Base-by-base conservation (phyloP, 306 rosid genomes). In the Betula pendula region DNA sequence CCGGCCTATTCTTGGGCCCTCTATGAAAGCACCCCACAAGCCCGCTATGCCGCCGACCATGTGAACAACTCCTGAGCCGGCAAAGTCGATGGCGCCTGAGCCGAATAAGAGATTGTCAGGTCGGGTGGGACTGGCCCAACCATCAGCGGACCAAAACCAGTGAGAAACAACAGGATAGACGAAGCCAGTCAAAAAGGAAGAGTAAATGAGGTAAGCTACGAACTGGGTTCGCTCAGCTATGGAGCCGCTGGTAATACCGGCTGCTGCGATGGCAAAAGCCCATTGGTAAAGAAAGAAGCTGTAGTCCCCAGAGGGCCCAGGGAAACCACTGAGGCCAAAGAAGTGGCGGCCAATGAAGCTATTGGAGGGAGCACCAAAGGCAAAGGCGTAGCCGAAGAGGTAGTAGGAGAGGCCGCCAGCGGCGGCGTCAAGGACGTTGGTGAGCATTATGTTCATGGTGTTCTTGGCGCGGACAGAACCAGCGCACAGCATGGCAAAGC, bases 391-490 rank as follows among this genome's bases (percentile, higher is more conserved):
- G 33, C 96, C 96, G 22, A 93, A 90, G 58, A 90, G 92, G 85
- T 90, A 90, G 79, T 90, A 90, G 29, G 93, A 90, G 79, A 90
- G 85, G 29, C 86, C 96, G 0, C 96, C 96, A 12, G 94, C 91
- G 0, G 96, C 89, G 0, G 98, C 96, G 43, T 93, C 98, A 1
- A 93, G 93, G 50, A 93, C 94, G 79, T 93, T 93, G 82, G 96
- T 93, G 79, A 93, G 97, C 97, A 90, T 93, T 84, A 93, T 93
- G 89, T 93, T 93, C 96, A 90, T 93, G 72, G 92, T 90, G 84
- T 93, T 93, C 50, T 93, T 93, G 80, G 97, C 96, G 0, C 96
- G 91, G 58, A 90, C 98, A 3, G 96, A 90, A 48, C 98, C 93
- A 11, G 98, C 98, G 20, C 96, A 93, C 22, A 93, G 91, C 97